Evolutionary conservation across 208 protist species (phyloP).

Genomic region (Trypanosoma mega): DNA sequence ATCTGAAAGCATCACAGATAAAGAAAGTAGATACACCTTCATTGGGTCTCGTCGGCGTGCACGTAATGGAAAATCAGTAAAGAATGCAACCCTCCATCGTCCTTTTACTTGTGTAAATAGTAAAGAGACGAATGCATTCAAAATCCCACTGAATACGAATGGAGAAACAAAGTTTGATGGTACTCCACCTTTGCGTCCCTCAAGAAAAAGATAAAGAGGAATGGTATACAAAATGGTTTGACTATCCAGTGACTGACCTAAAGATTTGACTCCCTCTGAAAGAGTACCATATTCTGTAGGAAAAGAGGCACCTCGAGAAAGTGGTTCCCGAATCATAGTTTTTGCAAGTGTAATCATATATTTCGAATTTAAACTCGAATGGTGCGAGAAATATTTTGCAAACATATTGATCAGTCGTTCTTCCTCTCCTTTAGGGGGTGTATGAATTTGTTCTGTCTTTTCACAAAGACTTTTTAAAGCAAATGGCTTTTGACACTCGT

Average conservation of each 20-base stretch:
- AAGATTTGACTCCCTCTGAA: not conserved
- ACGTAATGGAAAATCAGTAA: constrained; percentile 40
- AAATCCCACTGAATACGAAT: constrained; percentile 48
- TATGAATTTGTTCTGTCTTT: constrained; percentile 13
- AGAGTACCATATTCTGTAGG: not conserved
- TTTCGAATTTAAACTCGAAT: not conserved
- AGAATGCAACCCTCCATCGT: constrained; percentile 37
- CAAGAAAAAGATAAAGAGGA: constrained; percentile 35
- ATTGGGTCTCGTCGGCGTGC: not conserved
- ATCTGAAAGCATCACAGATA: constrained; percentile 24
- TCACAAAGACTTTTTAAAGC: constrained; percentile 8
- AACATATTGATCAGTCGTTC: constrained; percentile 25
- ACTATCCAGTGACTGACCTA: not conserved
- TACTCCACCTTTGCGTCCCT: constrained; percentile 21
- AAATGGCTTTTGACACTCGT: constrained; percentile 23
- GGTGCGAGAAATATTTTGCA: constrained; percentile 19
- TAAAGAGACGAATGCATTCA: constrained; percentile 50
- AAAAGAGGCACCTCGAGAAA: not conserved
- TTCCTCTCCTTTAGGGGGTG: constrained; percentile 21
- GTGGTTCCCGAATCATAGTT: constrained; percentile 11
- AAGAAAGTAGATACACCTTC: constrained; percentile 28
- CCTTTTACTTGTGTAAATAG: constrained; percentile 28
- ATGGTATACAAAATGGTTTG: constrained; percentile 18
- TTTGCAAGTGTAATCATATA: constrained; percentile 1
- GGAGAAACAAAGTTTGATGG: constrained; percentile 34